Base-by-base conservation (phyloP, 148 eudicot species). In the Rhododendron molle region DNA sequence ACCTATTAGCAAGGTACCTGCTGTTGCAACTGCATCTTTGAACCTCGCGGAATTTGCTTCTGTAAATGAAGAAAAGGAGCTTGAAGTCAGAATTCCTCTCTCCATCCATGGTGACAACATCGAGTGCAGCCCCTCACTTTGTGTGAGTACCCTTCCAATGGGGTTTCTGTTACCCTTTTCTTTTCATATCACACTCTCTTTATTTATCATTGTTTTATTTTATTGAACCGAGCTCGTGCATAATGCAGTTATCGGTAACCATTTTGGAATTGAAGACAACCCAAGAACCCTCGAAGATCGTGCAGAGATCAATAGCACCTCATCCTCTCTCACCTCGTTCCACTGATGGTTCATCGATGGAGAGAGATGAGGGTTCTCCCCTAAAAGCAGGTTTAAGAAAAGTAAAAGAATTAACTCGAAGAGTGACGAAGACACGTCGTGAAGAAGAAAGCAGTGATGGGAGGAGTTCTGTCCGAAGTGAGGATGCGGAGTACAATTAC, bases 21-120 rank as follows among this genome's bases (percentile, higher is more conserved):
- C 86, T 71, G 69, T 93, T 28, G 92, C 90, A 49, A 89, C 93
- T 44, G 90, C 90, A 60, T 76, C 90, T 16, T 72, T 94, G 86
- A 91, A 94, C 88, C 91, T 94, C 30, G 90, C 93, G 6, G 94
- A 93, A 13, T 93, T 88, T 86, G 93, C 85, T 58, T 91, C 93
- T 73, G 6, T 56, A 34, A 88, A 88, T 76, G 92, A 92, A 83
- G 88, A 84, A 49, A 89, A 86, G 23, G 89, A 92, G 67, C 30
- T 87, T 43, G 90, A 85, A 81, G 80, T 93, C 67, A 85, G 74
- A 62, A 87, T 93, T 87, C 95, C 95, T 81, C 87, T 94, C 46
- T 62, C 88, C 9, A 52, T 91, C 58, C 85, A 79, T 38, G 83
- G 80, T 44, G 34, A 69, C 30, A 43, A 85, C 85, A 87, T 83